A percentile compares a stretch with the other conserved stretches of the same genome.
These are phyloP conservation scores for Pseudozyma thailandica DNA, from an alignment of 1,284 basidiomycete genomes.

Conservation along the genomic window DNA sequence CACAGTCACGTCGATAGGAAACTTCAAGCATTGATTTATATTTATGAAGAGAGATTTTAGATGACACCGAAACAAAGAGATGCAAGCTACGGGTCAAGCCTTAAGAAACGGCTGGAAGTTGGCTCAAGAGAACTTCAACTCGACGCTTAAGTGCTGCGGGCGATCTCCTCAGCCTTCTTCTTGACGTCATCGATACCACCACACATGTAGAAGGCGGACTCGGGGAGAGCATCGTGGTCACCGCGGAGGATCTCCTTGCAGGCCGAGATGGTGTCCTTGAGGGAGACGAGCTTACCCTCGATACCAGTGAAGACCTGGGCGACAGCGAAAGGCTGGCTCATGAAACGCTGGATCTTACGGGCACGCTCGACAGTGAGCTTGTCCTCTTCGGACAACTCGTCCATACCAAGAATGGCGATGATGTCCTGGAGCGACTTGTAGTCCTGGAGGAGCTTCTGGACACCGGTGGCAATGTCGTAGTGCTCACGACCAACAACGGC, in stretches of 20 bases:
- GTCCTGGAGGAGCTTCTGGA: conserved; percentile 98
- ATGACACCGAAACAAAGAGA: conserved; percentile 9
- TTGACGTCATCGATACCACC: conserved; percentile 95
- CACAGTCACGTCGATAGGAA: background rate
- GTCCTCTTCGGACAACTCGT: conserved; percentile 99
- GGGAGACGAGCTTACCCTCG: conserved; percentile 90
- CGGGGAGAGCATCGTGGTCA: conserved; percentile 85
- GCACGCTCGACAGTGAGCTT: conserved; percentile 88
- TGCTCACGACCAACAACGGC: conserved; percentile 93
- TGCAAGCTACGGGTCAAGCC: conserved; percentile 5
- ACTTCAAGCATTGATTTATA: conserved; percentile 25
- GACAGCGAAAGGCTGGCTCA: conserved; percentile 99
- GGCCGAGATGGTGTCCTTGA: conserved; percentile 68
- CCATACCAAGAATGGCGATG: conserved; percentile 94
- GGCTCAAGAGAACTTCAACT: background rate
- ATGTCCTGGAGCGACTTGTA: conserved; percentile 97
- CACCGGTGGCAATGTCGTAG: conserved; percentile 92
- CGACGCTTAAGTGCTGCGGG: conserved; percentile 65
- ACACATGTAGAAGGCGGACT: conserved; percentile 75
- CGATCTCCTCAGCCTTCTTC: conserved; percentile 93
- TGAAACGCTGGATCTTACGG: conserved; percentile 80
- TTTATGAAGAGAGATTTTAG: conserved; percentile 16
- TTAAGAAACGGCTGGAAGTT: conserved; percentile 1
- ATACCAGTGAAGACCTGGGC: conserved; percentile 99
- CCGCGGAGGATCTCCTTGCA: conserved; percentile 85